phyloP scores from a whole-genome alignment of 176 grass and related monocot genomes.

The Phoenix roebelenii region DNA sequence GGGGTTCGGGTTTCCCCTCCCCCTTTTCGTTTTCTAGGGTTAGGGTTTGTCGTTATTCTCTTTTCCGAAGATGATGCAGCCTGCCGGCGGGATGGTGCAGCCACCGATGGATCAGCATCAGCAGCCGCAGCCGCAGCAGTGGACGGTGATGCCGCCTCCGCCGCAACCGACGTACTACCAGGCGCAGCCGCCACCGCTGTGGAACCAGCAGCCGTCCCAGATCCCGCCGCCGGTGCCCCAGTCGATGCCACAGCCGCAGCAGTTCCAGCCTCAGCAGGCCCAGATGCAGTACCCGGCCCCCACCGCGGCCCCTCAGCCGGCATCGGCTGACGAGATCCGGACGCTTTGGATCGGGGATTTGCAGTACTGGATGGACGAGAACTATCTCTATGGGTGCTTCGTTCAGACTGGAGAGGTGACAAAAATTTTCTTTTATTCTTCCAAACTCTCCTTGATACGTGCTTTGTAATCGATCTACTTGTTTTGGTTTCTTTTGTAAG shows the following conservation, averaged over 20 bases:
- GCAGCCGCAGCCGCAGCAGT: slow-evolving; percentile 26
- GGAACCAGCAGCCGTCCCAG: slow-evolving; percentile 14
- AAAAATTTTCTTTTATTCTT: slow-evolving; percentile 8
- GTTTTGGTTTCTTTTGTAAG: neutral
- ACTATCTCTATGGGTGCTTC: slow-evolving; percentile 69
- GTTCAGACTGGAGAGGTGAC: slow-evolving; percentile 56
- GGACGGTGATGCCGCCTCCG: neutral
- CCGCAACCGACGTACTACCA: slow-evolving; percentile 27
- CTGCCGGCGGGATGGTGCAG: slow-evolving; percentile 2
- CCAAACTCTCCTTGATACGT: neutral
- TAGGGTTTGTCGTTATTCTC: neutral
- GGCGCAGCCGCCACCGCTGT: slow-evolving; percentile 8
- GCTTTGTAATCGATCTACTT: neutral
- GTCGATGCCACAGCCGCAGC: slow-evolving; percentile 9
- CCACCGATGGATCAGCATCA: slow-evolving; percentile 24
- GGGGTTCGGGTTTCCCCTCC: slow-evolving; percentile 11
- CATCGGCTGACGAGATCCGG: slow-evolving; percentile 46
- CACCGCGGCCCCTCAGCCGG: neutral
- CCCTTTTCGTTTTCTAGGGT: neutral
- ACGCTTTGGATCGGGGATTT: slow-evolving; percentile 97
- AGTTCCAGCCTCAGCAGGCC: slow-evolving; percentile 9
- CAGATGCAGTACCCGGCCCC: slow-evolving; percentile 36
- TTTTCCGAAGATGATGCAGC: slow-evolving; percentile 28
- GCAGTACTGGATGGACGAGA: slow-evolving; percentile 98
- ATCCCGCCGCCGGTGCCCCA: slow-evolving; percentile 25